Evolutionary conservation across 2,329 filamentous ascomycete species (phyloP), one percentile per base, ranked within the genome.

Genomic region (Hymenoscyphus infarciens): DNA sequence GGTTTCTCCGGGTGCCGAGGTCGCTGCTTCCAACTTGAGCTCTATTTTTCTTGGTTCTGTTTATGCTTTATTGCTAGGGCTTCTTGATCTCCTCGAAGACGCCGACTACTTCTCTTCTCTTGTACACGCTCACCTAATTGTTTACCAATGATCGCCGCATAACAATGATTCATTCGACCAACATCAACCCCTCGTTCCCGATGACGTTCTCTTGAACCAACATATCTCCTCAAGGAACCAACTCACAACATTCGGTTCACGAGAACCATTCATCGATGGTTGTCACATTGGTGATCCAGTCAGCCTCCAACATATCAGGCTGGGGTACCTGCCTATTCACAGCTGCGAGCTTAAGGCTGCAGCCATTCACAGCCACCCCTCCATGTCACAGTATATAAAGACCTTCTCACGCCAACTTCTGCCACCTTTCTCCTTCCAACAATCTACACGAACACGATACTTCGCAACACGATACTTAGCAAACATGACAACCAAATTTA

Each of bases 401-500:
- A 8, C 16, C 39, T 42, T 42, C 16, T 42, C 39, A 5, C n/a
- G 16, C 16, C 39, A n/a, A n/a, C 16, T 42, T n/a, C n/a, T 42
- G 16, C 39, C 7, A 42, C 39, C 39, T 42, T 7, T n/a, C 15
- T 42, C 6, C 39, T n/a, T 42, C n/a, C 6, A n/a, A 42, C 16
- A 16, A 8, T n/a, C 7, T 19, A 42, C n/a, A 6, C 39, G 19
- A 42, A 42, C 2, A 42, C 39, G 5, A 42, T 42, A n/a, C 39
- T 16, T n/a, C 25, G 25, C 25, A 42, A 42, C 7, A 19, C 39
- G 5, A 42, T 42, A n/a, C 39, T 16, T n/a, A 6, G 49, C 33
- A 35, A 70, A 57, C 15, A 80, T 80, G 78, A 72, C 77, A 33
- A 77, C 75, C n/a, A n/a, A 7, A 42, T 76, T 80, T 67, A 75